Conservation (phyloP, 495 filamentous ascomycete species). For the Hypoxylon trugodes region DNA sequence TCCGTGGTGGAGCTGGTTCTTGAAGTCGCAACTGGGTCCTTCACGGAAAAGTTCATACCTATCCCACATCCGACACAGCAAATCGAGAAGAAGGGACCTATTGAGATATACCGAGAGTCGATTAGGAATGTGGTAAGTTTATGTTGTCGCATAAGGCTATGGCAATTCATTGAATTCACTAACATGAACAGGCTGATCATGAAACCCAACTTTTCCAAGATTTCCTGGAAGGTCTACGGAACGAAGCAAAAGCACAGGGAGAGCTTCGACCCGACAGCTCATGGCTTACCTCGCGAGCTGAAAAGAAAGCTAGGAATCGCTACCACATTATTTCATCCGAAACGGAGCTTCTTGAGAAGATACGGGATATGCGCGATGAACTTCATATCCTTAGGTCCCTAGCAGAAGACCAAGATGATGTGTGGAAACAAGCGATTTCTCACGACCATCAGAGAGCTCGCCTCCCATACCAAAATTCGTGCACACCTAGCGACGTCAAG, state of each 20-base stretch:
- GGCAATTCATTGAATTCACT: background rate
- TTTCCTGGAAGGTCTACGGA: constrained; percentile 11
- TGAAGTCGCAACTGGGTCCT: constrained; percentile 13
- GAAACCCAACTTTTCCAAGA: constrained; percentile 15
- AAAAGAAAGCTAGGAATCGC: background rate
- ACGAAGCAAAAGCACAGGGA: background rate
- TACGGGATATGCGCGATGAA: constrained; percentile 46
- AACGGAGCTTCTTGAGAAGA: constrained; percentile 37
- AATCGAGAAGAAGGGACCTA: constrained; percentile 17
- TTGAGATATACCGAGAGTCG: constrained; percentile 32
- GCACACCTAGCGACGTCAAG: constrained; percentile 38
- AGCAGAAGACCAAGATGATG: constrained; percentile 42
- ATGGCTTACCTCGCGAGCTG: background rate
- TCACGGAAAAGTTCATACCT: constrained; percentile 20
- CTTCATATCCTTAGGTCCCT: constrained; percentile 45
- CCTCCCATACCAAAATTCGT: constrained; percentile 8
- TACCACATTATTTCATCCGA: constrained; percentile 32
- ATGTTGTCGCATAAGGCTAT: background rate
- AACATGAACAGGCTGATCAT: constrained; percentile 16
- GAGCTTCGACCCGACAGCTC: background rate
- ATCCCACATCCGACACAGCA: background rate
- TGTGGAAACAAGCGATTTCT: constrained; percentile 27
- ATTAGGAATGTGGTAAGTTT: constrained; percentile 21
- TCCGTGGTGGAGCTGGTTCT: constrained; percentile 20
- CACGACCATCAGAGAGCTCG: background rate